Percentiles rank a stretch among this genome's conserved stretches.
Evolutionary conservation across 208 protist species (phyloP).

Genomic region (Trypanosoma boissoni): DNA sequence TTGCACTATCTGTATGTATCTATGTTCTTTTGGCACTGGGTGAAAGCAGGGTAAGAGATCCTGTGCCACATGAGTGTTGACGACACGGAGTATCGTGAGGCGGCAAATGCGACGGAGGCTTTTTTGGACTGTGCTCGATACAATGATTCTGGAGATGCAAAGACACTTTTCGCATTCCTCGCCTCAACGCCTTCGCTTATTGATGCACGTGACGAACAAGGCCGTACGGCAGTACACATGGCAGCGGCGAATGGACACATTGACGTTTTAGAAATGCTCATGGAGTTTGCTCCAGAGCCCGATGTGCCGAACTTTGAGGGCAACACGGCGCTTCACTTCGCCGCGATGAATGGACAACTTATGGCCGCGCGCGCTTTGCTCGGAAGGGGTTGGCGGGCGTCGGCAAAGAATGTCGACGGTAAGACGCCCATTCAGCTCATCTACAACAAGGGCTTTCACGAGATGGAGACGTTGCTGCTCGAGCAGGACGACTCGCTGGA

Average conservation of each 20-base stretch:
- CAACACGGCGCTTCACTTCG: slow-evolving; percentile 86
- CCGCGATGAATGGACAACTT: slow-evolving; percentile 83
- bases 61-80: slow-evolving; percentile 32
- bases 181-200: slow-evolving; percentile 45
- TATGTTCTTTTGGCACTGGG: not conserved
- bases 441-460: slow-evolving; percentile 72
- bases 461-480: slow-evolving; percentile 81
- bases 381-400: slow-evolving; percentile 50
- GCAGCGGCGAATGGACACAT: slow-evolving; percentile 85
- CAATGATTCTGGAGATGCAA: slow-evolving; percentile 70
- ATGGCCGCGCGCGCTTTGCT: slow-evolving; percentile 59
- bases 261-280: slow-evolving; percentile 67
- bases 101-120: slow-evolving; percentile 58
- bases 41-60: no score
- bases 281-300: slow-evolving; percentile 47
- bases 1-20: slow-evolving; percentile 11
- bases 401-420: slow-evolving; percentile 49
- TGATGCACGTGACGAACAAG: slow-evolving; percentile 61
- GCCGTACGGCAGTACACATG: slow-evolving; percentile 83
- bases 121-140: slow-evolving; percentile 86
- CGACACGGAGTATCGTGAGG: slow-evolving; percentile 44
- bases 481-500: slow-evolving; percentile 71
- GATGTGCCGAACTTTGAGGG: slow-evolving; percentile 79
- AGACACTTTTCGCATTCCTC: slow-evolving; percentile 46
- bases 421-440: slow-evolving; percentile 80